A percentile compares a stretch with the other conserved stretches of the same genome.
Conservation (phyloP, 805 yeast species). For the Jamesozyma jinghongensis region DNA sequence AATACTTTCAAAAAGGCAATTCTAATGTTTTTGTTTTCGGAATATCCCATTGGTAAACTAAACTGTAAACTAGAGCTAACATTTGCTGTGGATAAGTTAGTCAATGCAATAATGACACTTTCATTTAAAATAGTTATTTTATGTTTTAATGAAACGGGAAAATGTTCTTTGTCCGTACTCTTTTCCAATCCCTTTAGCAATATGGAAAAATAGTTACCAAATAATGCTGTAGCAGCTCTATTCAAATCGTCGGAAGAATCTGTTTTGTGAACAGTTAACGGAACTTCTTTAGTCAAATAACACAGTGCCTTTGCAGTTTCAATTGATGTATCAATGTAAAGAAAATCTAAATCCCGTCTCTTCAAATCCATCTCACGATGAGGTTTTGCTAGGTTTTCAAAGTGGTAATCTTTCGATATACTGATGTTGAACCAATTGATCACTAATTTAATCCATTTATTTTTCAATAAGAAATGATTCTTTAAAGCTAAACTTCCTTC, state of each 20-base stretch:
- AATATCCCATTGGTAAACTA: conserved; percentile 70
- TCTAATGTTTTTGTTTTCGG: conserved; percentile 52
- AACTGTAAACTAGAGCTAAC: conserved; percentile 65
- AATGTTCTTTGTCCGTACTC: conserved; percentile 22
- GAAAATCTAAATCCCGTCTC: conserved; percentile 36
- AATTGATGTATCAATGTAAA: conserved; percentile 46
- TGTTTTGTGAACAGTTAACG: conserved; percentile 49
- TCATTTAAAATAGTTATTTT: conserved; percentile 48
- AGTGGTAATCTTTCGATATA: conserved; percentile 32
- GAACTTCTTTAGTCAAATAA: conserved; percentile 42
- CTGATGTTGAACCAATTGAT: conserved; percentile 47
- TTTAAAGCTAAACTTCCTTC: conserved; percentile 16
- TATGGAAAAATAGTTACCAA: conserved; percentile 60
- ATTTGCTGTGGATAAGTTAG: conserved; percentile 59
- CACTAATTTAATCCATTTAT: conserved; percentile 36
- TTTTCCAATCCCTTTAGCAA: conserved; percentile 36
- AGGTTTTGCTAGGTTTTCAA: conserved; percentile 18
- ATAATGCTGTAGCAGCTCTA: conserved; percentile 48
- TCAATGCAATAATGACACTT: conserved; percentile 53
- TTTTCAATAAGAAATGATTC: conserved; percentile 41
- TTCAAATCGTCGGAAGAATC: conserved; percentile 40
- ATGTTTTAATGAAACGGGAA: conserved; percentile 34
- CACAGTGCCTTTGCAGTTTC: conserved; percentile 52
- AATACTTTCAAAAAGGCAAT: conserved; percentile 69
- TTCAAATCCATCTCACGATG: conserved; percentile 26